phyloP scores from a whole-genome alignment of 1,284 basidiomycete genomes.

The Leccinum huronense region DNA sequence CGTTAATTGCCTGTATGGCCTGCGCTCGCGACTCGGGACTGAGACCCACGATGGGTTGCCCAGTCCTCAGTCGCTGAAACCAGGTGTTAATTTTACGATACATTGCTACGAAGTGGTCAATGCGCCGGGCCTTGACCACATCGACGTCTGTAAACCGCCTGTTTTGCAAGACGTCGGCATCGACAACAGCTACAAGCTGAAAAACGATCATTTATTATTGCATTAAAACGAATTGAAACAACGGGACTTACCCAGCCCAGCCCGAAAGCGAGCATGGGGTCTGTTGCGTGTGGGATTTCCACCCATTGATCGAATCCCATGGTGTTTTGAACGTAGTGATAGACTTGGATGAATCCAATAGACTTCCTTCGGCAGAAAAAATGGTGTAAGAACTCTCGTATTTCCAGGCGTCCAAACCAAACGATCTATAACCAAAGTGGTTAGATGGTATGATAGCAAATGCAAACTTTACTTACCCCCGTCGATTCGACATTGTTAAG shows the following conservation, averaged over 20 bases:
- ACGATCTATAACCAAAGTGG: background rate
- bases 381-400: background rate
- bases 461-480: background rate
- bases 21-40: background rate
- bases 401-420: background rate
- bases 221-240: too few relatives aligned
- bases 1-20: background rate
- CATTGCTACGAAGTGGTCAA: background rate
- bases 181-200: too few relatives aligned
- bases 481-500: background rate
- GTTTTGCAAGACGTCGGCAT: too few relatives aligned
- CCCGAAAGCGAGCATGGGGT: background rate
- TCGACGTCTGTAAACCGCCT: too few relatives aligned
- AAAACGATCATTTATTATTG: too few relatives aligned
- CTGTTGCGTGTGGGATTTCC: background rate
- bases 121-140: too few relatives aligned
- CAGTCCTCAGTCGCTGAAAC: background rate
- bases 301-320: background rate
- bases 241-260: background rate
- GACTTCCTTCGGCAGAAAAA: background rate
- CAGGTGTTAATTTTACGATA: background rate
- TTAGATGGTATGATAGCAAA: background rate
- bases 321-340: background rate
- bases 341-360: background rate
- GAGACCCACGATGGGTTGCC: background rate